Base-by-base conservation (phyloP, 108 stramenopile genomes). In the Aurantiochytrium sp. region DNA sequence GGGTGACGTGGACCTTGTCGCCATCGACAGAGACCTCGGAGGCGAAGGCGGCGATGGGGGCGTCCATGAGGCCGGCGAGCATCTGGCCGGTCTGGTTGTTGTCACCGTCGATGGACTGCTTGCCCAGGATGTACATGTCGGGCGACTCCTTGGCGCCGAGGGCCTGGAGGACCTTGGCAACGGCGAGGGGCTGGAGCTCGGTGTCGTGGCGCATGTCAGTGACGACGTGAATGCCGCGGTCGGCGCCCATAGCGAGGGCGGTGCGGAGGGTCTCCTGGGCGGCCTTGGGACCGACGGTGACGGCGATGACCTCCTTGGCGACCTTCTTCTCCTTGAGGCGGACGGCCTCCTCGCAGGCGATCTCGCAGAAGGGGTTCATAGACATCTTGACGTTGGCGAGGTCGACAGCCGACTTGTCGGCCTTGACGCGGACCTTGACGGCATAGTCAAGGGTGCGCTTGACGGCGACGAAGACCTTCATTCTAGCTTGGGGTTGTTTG, bases 311-410 rank as follows among this genome's bases (percentile, higher is more conserved):
- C 90, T 98, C 97, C 5, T 93, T 92, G 35, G 97, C 98, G 0
- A 91, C 60, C 64, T 92, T 91, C 53, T 90, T 91, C 92, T 98
- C 97, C 95, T 99, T 99, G 88, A 98, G 92, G 35, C 97, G 97
- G 58, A 99, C 96, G 60, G 98, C 98, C 90, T 99, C 98, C 95
- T 99, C 99, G 53, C 94, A 92, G 5, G 94, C 94, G 89, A 98
- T 97, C 93, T 99, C 98, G 91, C 99, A 99, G 92, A 99, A 99
- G n/a, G 99, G 99, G 92, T 99, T 99, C 96, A 99, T 95, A 87
- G 95, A 95, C 97, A 98, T 98, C 93, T 99, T 99, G 60, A 98
- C 97, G 90, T 98, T 99, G 90, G 93, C 93, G 58, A 98, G 93
- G 87, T 99, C 98, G 57, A 99, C 98, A 58, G 89, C 94, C 14